Conservation (phyloP, 2,329 filamentous ascomycete species). For the Fusarium staphyleae region DNA sequence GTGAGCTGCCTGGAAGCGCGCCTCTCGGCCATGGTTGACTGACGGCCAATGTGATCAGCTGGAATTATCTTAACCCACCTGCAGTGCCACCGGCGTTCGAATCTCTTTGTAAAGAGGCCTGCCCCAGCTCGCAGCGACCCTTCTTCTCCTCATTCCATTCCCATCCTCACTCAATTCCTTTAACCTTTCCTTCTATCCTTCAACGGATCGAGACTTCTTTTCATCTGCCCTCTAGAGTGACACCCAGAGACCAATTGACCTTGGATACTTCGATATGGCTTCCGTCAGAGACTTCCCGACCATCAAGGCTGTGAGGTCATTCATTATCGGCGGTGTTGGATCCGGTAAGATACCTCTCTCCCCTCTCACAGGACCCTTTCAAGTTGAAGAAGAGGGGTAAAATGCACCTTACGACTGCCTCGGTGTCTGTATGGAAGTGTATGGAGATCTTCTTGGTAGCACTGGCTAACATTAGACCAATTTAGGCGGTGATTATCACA, state of each 20-base stretch:
- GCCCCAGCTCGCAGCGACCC: constrained; percentile 14
- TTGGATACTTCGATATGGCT: constrained; percentile 48
- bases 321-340: constrained; percentile 61
- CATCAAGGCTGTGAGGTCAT: constrained; percentile 78
- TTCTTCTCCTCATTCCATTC: constrained; percentile 2
- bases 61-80: constrained; percentile 27
- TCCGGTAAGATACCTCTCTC: constrained; percentile 38
- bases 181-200: neutral
- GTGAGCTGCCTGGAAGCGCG: neutral
- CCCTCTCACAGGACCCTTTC: neutral
- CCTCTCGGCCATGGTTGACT: constrained; percentile 4
- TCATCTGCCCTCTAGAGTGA: neutral
- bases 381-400: neutral
- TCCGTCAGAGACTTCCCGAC: constrained; percentile 69
- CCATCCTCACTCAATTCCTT: neutral
- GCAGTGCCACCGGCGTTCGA: constrained; percentile 9
- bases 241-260: neutral
- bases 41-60: too few species aligned
- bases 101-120: constrained; percentile 32
- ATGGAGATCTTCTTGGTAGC: neutral
- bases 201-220: neutral
- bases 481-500: constrained; percentile 89
- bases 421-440: neutral
- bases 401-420: neutral
- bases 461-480: constrained; percentile 21